Base-by-base conservation (phyloP, 139 green algal genomes). In the Chlorella sp. region DNA sequence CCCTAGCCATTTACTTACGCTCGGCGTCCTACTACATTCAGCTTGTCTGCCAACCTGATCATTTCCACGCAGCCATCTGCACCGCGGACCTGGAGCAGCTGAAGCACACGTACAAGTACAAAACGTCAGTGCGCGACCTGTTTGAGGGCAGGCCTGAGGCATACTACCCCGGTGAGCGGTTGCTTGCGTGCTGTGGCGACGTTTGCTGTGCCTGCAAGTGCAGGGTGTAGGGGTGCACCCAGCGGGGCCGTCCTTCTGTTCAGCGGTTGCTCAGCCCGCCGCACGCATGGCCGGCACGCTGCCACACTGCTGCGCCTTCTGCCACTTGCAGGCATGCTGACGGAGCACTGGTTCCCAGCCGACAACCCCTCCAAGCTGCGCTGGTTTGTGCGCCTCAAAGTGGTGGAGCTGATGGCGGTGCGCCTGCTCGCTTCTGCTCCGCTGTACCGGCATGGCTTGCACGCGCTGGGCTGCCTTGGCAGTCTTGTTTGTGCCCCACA, bases 341-440 rank as follows among this genome's bases (percentile, higher is more conserved):
- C 85, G 14, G 67, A 82, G 34, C 20, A 76, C 16, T 97, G 94
- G 94, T 97, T 97, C 84, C 46, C 83, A 11, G 56, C 43, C 6
- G 30, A 36, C 46, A 93, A 95, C 54, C 91, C 92, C 26, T 87
- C 73, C 34, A 44, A 73, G 32, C 86, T 96, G 91, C 86, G 94
- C 4, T 41, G 70, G 3, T 65, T 91, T 64, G 75, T 96, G 62
- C 88, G 88, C 67, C 56, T 70, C 38, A 34, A 89, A 62, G 86
- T 95, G 58, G 80, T 92, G 69, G 0, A 76, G 41, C 73, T 90
- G 26, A 93, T 95, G 73, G 85, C 84, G 64, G 86, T 48, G 58
- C 80, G 11, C 79, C 16, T 19, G 7, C 28, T 28, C 26, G 28
- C 30, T 40, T 0, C 44, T 28, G 44, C 44, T 28, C 4, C n/a